These are phyloP conservation scores for Moniliophthora roreri DNA, from an alignment of 1,284 basidiomycete species.

Conservation along the genomic window DNA sequence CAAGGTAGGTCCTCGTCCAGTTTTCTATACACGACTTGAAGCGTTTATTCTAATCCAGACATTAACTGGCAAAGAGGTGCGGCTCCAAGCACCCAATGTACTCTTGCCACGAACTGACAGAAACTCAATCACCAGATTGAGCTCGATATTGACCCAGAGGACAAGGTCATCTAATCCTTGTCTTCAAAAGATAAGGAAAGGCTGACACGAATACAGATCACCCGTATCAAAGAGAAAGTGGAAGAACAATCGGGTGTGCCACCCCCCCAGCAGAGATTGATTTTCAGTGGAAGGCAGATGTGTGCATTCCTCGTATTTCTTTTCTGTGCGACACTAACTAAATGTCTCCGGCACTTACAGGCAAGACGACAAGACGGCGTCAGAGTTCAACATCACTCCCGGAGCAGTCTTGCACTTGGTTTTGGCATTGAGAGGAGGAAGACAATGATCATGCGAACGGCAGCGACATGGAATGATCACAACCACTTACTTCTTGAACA, in stretches of 20 bases:
- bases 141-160: slow-evolving; percentile 91
- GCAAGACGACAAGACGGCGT: slow-evolving; percentile 86
- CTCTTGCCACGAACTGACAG: slow-evolving; percentile 4
- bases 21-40: slow-evolving; percentile 15
- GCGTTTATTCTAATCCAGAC: slow-evolving; percentile 57
- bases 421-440: slow-evolving; percentile 87
- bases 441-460: slow-evolving; percentile 23
- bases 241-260: slow-evolving; percentile 99
- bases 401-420: slow-evolving; percentile 91
- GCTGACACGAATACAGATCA: slow-evolving; percentile 57
- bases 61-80: slow-evolving; percentile 89
- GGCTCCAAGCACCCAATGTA: too few species aligned
- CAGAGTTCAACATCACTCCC: slow-evolving; percentile 79
- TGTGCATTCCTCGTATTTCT: slow-evolving; percentile 42
- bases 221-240: slow-evolving; percentile 96
- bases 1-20: slow-evolving; percentile 49
- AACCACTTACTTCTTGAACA: not conserved
- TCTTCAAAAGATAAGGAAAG: slow-evolving; percentile 3
- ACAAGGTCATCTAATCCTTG: slow-evolving; percentile 59
- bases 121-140: slow-evolving; percentile 65
- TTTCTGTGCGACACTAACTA: not conserved
- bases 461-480: too few species aligned
- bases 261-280: slow-evolving; percentile 94
- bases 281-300: slow-evolving; percentile 96
- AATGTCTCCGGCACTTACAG: slow-evolving; percentile 32